Evolutionary conservation across 177 flowering plant species (phyloP).

Genomic region (Tripterygium wilfordii): DNA sequence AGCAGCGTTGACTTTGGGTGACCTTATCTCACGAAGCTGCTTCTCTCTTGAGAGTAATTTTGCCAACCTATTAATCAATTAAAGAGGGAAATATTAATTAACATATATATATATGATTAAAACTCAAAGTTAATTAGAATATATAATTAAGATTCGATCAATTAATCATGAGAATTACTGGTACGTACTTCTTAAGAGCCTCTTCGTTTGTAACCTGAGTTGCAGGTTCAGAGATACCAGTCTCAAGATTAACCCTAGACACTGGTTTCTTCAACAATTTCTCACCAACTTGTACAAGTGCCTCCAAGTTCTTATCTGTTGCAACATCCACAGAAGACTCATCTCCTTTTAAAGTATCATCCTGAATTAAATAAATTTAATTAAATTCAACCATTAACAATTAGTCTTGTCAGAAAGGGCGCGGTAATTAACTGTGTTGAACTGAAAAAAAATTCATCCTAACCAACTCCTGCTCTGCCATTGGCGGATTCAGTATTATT

Average conservation of each 20-base stretch:
- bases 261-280: constrained; percentile 23
- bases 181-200: constrained; percentile 27
- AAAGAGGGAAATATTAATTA: too few relatives aligned
- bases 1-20: too few relatives aligned
- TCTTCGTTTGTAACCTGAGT: constrained; percentile 25
- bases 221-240: constrained; percentile 17
- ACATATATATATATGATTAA: too few relatives aligned
- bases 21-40: too few relatives aligned
- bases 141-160: not conserved
- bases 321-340: constrained; percentile 26
- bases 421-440: constrained; percentile 57
- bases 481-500: not conserved
- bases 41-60: too few relatives aligned
- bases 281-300: constrained; percentile 24
- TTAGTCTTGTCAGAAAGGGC: too few relatives aligned
- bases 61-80: too few relatives aligned
- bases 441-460: too few relatives aligned
- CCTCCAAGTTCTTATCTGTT: constrained; percentile 20
- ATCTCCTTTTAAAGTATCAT: constrained; percentile 27
- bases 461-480: not conserved
- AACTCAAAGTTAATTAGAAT: too few relatives aligned
- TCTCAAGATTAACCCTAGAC: constrained; percentile 25
- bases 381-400: not conserved
- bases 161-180: not conserved
- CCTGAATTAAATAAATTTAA: constrained; percentile 31